phyloP scores from a whole-genome alignment of 768 basidiomycete genomes.

The Naganishia vaughanmartiniae region DNA sequence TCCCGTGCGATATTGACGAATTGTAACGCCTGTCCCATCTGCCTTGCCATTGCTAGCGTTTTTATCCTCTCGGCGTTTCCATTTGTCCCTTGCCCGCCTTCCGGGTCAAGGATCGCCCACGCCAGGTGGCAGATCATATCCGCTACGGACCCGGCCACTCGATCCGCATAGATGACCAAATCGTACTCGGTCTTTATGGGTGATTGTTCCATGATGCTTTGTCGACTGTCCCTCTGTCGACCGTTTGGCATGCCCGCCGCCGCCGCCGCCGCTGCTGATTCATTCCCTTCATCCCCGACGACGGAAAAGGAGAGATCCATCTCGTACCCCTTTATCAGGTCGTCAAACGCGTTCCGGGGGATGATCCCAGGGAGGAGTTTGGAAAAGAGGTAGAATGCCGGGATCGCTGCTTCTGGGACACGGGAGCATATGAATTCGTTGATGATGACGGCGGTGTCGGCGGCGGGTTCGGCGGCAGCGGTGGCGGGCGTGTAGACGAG shows the following conservation, averaged over 20 bases:
- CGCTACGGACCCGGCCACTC: constrained; percentile 53
- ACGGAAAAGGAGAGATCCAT: constrained; percentile 44
- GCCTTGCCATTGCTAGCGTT: constrained; percentile 36
- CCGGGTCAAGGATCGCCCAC: constrained; percentile 38
- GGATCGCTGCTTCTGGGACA: constrained; percentile 31
- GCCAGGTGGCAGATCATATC: constrained; percentile 52
- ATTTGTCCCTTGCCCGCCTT: neutral
- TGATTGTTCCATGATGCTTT: constrained; percentile 14
- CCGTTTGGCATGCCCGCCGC: too few species aligned
- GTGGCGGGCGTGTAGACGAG: constrained; percentile 11
- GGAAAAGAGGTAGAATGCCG: constrained; percentile 46
- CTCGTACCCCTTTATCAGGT: constrained; percentile 46
- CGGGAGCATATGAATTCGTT: constrained; percentile 31
- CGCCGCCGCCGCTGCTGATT: too few species aligned
- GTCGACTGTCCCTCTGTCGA: neutral
- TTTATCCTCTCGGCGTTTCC: constrained; percentile 1
- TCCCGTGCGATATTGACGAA: constrained; percentile 54
- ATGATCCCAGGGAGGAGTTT: constrained; percentile 40
- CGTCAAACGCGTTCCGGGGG: constrained; percentile 41
- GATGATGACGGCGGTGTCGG: too few species aligned
- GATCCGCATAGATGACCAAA: constrained; percentile 50
- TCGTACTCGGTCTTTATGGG: constrained; percentile 50
- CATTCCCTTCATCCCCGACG: constrained; percentile 3
- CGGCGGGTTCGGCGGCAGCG: too few species aligned
- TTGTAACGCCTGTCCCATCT: constrained; percentile 54